Evolutionary conservation across 768 basidiomycete species (phyloP), one percentile per base, ranked within the genome.

Genomic region (Lentinula detonsa): DNA sequence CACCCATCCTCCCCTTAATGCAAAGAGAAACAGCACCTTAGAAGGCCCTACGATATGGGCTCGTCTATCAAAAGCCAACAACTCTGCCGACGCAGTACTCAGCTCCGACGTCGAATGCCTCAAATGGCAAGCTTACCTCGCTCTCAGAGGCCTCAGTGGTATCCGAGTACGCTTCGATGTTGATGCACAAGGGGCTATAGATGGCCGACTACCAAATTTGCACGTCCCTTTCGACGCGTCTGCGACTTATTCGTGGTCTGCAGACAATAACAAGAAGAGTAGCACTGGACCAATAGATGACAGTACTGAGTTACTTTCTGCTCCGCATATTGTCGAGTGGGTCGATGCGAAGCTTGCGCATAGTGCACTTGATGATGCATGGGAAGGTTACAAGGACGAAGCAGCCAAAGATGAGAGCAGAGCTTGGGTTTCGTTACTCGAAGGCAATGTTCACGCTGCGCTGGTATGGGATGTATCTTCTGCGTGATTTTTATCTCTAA

Each of bases 91-190:
- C 46, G 46, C 46, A 23, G 46, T 48, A 8, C 50, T 51, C 34
- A 51, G 50, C 50, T 51, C 50, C 13, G 50, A 51, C 73, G 86
- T 93, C 65, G 90, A 93, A 66, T 93, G 91, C 70, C 82, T 94
- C 69, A 93, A 91, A 73, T 93, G 91, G 91, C 92, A 94, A 71
- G 90, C 92, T 0, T 92, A 88, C 66, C 5, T 74, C 84, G 62
- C 62, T 10, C 52, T 63, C 16, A 52, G 88, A 61, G 85, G 83
- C 7, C 68, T 89, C 62, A 68, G 66, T 18, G 63, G 71, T 65
- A 72, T 90, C 59, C 73, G 71, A 21, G 70, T 92, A 13, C 83
- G 89, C 48, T 88, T 83, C 74, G 88, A 93, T 71, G 76, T 94
- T 33, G 70, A 81, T 15, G 76, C 83, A 23, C 85, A 89, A 57